phyloP scores from a whole-genome alignment of 768 basidiomycete species.

The Tricholoma terreum region DNA sequence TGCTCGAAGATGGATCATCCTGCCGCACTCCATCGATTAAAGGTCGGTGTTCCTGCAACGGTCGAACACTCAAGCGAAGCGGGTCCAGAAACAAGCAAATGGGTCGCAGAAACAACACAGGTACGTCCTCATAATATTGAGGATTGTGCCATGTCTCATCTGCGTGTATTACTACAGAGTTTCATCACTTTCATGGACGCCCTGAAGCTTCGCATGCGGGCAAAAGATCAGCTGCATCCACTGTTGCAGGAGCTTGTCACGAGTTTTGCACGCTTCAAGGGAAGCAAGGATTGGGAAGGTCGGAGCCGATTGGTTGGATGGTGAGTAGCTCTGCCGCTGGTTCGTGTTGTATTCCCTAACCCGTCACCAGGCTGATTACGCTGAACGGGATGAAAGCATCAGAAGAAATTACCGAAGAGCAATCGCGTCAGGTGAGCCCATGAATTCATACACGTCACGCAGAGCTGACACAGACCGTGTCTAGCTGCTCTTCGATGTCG shows the following conservation, averaged over 20 bases:
- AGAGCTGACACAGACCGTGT: not conserved
- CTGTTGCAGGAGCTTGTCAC: conserved; percentile 94
- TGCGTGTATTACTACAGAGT: conserved; percentile 46
- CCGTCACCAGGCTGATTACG: conserved; percentile 77
- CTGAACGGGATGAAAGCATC: conserved; percentile 97
- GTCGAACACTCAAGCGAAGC: conserved; percentile 94
- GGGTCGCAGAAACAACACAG: conserved; percentile 98
- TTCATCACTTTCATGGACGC: conserved; percentile 99
- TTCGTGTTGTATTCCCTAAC: not conserved
- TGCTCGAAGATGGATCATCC: conserved; percentile 82
- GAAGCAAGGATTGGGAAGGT: conserved; percentile 95
- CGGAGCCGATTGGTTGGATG: conserved; percentile 91
- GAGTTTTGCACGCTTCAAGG: conserved; percentile 91
- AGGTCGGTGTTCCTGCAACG: conserved; percentile 94
- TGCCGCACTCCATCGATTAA: conserved; percentile 85
- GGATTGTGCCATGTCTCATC: not conserved
- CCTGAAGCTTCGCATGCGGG: conserved; percentile 85
- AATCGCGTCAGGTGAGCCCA: conserved; percentile 78
- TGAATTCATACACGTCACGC: not conserved
- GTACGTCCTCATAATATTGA: conserved; percentile 38
- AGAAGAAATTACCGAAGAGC: conserved; percentile 94
- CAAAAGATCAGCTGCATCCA: conserved; percentile 96
- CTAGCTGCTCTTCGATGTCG: conserved; percentile 93
- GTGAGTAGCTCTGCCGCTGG: conserved; percentile 40
- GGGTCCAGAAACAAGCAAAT: conserved; percentile 90